Base-by-base conservation (phyloP, 1,139 yeast species). In the Lodderomyces parapsilosis region DNA sequence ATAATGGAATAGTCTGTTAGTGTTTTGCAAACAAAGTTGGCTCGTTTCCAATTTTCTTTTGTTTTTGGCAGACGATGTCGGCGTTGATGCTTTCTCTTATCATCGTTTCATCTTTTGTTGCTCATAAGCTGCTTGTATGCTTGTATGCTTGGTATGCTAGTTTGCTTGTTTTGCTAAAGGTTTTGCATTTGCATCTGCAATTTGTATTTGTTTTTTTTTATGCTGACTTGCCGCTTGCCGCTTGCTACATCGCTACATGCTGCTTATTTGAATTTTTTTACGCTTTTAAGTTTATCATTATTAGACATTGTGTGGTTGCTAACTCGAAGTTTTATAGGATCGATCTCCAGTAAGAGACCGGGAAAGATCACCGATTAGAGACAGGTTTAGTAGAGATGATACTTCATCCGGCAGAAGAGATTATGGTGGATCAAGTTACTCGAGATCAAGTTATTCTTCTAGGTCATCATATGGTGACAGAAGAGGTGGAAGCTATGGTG, bases 331-430 rank as follows among this genome's bases (percentile, higher is more conserved):
- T n/a, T 4, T 27, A 27, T 24, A 76, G 78, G 78, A 72, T 54
- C 78, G 78, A 43, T 71, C 76, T 27, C 66, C 50, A 10, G 43
- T 42, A 27, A 42, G 48, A 31, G 48, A 45, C 22, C 25, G 75
- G 41, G 39, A 25, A 22, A 41, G 48, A 39, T 70, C 76, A 41
- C 76, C 78, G 15, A 68, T 63, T 40, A 67, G 76, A 55, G 67
- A 68, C 41, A 63, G 73, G 54, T 62, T 72, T 35, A 66, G 68
- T 28, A 63, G 71, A 6, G 63, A 65, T 14, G 50, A 49, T 17
- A 18, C 20, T 23, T 39, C 50, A 20, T 42, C 37, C 27, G 39
- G 42, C 41, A 53, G 63, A 48, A 52, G 64, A 48, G 59, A 55
- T 44, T 51, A 57, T 34, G 55, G 46, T 6, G 31, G 40, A 18